Conservation (phyloP, 225 moss, liverwort and hornwort species). For the Pseudisothecium myosuroides region DNA sequence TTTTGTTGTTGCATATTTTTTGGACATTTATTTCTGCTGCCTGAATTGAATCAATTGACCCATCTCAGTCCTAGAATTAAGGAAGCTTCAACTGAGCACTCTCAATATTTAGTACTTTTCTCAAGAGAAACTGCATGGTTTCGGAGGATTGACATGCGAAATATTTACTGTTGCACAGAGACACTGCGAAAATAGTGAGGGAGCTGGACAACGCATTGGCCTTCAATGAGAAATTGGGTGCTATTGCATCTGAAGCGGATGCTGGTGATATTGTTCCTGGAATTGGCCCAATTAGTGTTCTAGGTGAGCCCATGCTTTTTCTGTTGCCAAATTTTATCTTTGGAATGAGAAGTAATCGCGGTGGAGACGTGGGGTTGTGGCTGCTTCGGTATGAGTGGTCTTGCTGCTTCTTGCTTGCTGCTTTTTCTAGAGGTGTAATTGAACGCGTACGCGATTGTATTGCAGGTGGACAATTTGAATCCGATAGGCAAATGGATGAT, state of each 20-base stretch:
- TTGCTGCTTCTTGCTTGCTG: background rate
- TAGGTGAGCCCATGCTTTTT: conserved; percentile 36
- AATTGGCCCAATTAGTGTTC: conserved; percentile 75
- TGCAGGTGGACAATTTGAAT: conserved; percentile 78
- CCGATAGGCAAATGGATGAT: conserved; percentile 90
- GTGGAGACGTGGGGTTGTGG: background rate
- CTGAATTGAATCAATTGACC: background rate
- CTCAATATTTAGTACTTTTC: background rate
- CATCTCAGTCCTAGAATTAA: background rate
- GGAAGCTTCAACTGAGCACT: background rate
- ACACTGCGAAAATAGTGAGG: conserved; percentile 56
- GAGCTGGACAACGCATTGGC: conserved; percentile 52
- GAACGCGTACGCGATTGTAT: background rate
- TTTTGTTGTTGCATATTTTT: background rate
- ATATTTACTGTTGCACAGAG: conserved; percentile 26
- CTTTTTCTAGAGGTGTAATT: background rate
- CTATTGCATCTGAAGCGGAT: conserved; percentile 53
- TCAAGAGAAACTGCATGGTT: background rate
- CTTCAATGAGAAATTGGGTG: conserved; percentile 56
- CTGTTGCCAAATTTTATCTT: background rate
- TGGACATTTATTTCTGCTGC: background rate
- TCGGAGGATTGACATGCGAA: background rate
- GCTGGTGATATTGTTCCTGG: conserved; percentile 59
- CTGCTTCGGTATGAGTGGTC: background rate
- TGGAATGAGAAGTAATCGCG: background rate